Base-by-base conservation (phyloP, 2,329 filamentous ascomycete species). In the Seiridium unicorne region DNA sequence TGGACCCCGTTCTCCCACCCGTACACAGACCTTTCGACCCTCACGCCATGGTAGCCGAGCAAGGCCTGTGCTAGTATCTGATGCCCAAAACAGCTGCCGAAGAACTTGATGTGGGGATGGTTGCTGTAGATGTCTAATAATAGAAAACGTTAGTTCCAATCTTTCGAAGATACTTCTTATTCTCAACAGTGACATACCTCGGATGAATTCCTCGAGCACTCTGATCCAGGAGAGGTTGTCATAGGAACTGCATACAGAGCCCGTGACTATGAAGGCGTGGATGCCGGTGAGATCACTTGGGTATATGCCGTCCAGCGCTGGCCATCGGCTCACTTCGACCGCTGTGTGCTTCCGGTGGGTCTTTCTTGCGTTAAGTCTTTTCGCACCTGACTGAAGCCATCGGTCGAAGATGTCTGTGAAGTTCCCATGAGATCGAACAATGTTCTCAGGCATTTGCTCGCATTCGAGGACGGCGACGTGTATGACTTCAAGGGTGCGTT, bases 1-100 rank as follows among this genome's bases (percentile, higher is more conserved):
- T 60, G 55, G 35, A 62, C 58, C n/a, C 60, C 60, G 26, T 60
- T 60, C 49, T 62, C 60, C 60, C 60, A 62, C 2, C 60, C 60
- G 8, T 48, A 34, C 9, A 44, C 11, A 6, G 58, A 60, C 40
- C 34, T 32, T n/a, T 55, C 26, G 9, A 62, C 60, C 11, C 34
- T 4, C 4, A 58, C 60, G 9, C 58, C 58, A 11, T 58, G 49
- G 2, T 58, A 35, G 4, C 48, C 58, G 11, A 60, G 54, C 8
- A 62, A 49, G 2, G 42, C 55, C 18, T 60, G 58, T 7, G 58
- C 60, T 10, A 62, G 46, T n/a, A 62, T 8, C 36, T 62, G 60
- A 26, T 62, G 60, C 7, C 60, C 60, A 26, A 62, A 62, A 36
- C 60, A 62, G 42, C 60, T 55, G 32, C 60, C 60, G 26, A 62